A percentile compares a stretch with the other conserved stretches of the same genome.
These are phyloP conservation scores for Fusarium brevicatenulatum DNA, from an alignment of 2,329 filamentous ascomycete species.

Conservation along the genomic window DNA sequence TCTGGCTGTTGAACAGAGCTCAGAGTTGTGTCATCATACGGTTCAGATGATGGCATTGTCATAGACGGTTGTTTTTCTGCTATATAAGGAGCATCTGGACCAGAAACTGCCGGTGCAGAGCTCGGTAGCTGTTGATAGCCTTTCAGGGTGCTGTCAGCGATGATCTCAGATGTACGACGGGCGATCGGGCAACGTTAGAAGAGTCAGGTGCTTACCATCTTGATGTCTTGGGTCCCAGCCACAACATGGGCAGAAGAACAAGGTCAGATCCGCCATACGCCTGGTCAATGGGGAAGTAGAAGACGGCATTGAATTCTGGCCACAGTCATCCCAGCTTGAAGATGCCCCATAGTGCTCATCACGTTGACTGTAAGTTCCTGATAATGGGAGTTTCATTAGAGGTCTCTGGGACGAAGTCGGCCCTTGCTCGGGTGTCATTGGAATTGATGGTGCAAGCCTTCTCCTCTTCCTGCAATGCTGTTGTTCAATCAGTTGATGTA, in stretches of 20 bases:
- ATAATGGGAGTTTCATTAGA: constrained; percentile 47
- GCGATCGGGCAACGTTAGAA: background rate
- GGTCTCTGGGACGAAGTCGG: constrained; percentile 42
- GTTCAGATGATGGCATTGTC: constrained; percentile 32
- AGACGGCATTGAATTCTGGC: constrained; percentile 37
- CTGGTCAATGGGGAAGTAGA: constrained; percentile 42
- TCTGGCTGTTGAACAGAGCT: constrained; percentile 20
- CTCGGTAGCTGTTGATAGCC: constrained; percentile 50
- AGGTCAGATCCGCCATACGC: constrained; percentile 45
- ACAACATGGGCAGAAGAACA: constrained; percentile 49
- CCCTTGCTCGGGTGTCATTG: constrained; percentile 46
- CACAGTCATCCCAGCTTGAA: constrained; percentile 38
- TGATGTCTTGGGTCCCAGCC: constrained; percentile 41
- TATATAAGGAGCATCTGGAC: constrained; percentile 47
- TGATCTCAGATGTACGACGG: background rate
- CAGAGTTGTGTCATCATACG: constrained; percentile 28
- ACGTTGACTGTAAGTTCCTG: constrained; percentile 36
- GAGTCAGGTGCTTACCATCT: constrained; percentile 45
- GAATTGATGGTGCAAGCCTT: constrained; percentile 43
- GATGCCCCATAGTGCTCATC: constrained; percentile 34
- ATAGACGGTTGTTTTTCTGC: constrained; percentile 44
- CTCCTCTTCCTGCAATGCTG: constrained; percentile 48
- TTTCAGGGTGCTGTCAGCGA: constrained; percentile 37
- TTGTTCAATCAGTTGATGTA: constrained; percentile 43
- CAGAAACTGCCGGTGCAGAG: constrained; percentile 43